phyloP scores from a whole-genome alignment of 805 yeast species.

The Ogataea glucozyma region DNA sequence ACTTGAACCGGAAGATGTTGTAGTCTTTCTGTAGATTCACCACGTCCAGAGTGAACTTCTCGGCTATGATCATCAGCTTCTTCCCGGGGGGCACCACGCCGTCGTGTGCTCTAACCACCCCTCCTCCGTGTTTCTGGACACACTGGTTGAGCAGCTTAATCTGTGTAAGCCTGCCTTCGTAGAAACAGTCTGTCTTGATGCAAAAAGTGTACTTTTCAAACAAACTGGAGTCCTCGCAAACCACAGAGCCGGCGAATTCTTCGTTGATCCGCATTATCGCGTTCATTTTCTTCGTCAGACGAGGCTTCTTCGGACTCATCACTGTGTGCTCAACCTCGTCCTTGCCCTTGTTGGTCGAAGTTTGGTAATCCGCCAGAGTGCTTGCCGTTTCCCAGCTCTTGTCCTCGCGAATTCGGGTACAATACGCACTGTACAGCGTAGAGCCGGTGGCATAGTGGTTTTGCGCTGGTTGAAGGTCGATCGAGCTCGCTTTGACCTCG shows the following conservation, averaged over 20 bases:
- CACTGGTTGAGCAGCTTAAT: constrained; percentile 39
- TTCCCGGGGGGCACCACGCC: constrained; percentile 18
- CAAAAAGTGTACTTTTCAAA: constrained; percentile 50
- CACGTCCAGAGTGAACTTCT: constrained; percentile 41
- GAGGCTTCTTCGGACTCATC: constrained; percentile 31
- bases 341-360: constrained; percentile 23
- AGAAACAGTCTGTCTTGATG: constrained; percentile 51
- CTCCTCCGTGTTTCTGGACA: constrained; percentile 53
- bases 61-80: constrained; percentile 38
- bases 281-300: constrained; percentile 20
- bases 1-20: constrained; percentile 64
- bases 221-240: constrained; percentile 27
- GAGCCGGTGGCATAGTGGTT: constrained; percentile 60
- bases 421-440: constrained; percentile 77
- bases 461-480: constrained; percentile 48
- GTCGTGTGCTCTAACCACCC: constrained; percentile 38
- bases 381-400: constrained; percentile 58
- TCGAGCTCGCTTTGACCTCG: constrained; percentile 80
- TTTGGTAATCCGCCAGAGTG: constrained; percentile 53
- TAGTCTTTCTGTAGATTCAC: constrained; percentile 39
- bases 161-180: constrained; percentile 29
- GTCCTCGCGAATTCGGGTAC: constrained; percentile 66
- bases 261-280: constrained; percentile 17
- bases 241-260: constrained; percentile 1
- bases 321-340: constrained; percentile 17